Percentiles rank a stretch among this genome's conserved stretches.
These are phyloP conservation scores for Suillus bovinus DNA, from an alignment of 768 basidiomycete genomes.

Conservation along the genomic window DNA sequence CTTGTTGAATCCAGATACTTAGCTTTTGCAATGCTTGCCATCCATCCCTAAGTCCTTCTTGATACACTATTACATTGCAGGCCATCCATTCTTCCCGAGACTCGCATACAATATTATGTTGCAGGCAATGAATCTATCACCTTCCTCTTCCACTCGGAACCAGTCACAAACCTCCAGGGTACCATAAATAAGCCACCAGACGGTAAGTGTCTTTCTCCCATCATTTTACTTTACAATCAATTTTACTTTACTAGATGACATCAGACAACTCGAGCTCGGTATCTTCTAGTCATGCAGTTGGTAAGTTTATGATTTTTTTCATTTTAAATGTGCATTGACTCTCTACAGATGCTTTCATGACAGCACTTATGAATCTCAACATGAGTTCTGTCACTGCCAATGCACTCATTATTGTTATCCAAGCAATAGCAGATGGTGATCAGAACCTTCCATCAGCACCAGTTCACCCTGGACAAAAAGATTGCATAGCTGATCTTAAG, in stretches of 20 bases:
- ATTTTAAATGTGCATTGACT: neutral
- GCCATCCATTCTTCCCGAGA: neutral
- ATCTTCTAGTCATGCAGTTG: neutral
- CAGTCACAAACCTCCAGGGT: neutral
- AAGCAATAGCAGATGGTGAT: no score
- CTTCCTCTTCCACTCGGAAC: no score
- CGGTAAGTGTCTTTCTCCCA: neutral
- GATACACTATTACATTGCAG: neutral
- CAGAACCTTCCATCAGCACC: no score
- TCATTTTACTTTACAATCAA: neutral
- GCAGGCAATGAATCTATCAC: no score
- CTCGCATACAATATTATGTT: neutral
- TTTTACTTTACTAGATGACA: neutral
- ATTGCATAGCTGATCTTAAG: no score
- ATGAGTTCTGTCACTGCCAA: neutral
- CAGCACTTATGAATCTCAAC: neutral
- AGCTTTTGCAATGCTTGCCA: no score
- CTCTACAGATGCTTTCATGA: neutral
- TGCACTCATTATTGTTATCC: neutral
- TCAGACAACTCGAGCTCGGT: neutral
- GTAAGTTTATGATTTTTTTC: neutral
- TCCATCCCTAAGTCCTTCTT: no score
- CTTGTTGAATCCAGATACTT: neutral
- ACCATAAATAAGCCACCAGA: neutral
- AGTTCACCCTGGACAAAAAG: no score